Evolutionary conservation across 257 asterid species (phyloP), one percentile per base, ranked within the genome.

Genomic region (Vinca minor): DNA sequence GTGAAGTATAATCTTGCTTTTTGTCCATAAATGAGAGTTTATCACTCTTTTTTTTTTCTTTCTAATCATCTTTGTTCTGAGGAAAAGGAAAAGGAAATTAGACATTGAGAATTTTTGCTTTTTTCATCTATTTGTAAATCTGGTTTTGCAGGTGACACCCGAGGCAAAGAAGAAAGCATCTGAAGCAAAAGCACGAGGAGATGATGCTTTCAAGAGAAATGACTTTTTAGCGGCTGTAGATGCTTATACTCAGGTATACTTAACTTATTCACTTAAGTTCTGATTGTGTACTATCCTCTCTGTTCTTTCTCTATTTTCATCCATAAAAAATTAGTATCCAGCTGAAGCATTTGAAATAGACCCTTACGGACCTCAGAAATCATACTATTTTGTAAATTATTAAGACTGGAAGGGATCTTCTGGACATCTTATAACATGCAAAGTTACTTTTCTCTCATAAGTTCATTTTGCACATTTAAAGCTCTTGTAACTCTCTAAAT

Each of bases 161-260:
- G 98, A 93, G 76, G 90, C 88, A 53, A 93, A 85, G 81, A 75
- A 70, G 76, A 80, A 79, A 72, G 96, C 96, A 48, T 86, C 85
- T 55, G 97, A 93, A 74, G 96, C 97, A 23, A 93, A 93, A 79
- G 86, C 86, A 23, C 84, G 92, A 69, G 98, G 81, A 5, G 95
- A 87, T 0, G 90, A 85, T 58, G 92, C 98, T 66, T 93, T 85
- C 72, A 84, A 76, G 76, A 75, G 88, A 71, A 78, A 81, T 53
- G 95, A 93, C 66, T 82, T 69, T 71, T 76, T 75, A 76, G 42
- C 64, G 34, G 96, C 98, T 60, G 66, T 89, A 58, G 98, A 89
- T 77, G 86, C 98, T 73, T 93, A 89, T 73, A 87, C 98, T 14
- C 96, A 92, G 96, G 98, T 91, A 35, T 17, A 15, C 31, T n/a